Evolutionary conservation across 2,329 filamentous ascomycete genomes (phyloP), one percentile per base, ranked within the genome.

Genomic region (Cercospora sp.): DNA sequence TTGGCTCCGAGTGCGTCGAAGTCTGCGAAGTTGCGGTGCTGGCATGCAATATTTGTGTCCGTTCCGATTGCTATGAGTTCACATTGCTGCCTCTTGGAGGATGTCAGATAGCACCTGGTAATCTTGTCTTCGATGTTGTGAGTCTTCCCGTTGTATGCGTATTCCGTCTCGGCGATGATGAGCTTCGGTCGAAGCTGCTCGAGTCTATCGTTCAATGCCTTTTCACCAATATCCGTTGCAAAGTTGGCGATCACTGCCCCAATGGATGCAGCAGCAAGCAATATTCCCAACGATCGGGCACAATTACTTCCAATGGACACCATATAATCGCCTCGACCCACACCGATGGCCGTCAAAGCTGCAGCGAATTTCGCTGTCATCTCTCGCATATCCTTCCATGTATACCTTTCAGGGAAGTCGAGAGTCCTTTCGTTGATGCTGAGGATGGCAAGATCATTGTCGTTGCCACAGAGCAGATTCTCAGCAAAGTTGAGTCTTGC

Each of bases 131-230:
- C 51, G 30, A 69, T 67, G 33, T 65, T 64, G 51, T 67, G 53
- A 23, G 13, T 20, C 57, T 69, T 69, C 5, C 67, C 67, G 20
- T 69, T 69, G 33, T 69, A 69, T 5, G 61, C 57, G 28, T 69
- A 68, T 10, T 53, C 39, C 3, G 68, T 65, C 60, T 69, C 65
- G 5, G 67, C 72, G 18, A 71, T 69, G 20, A 61, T 75, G 8
- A 74, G 72, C n/a, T 68, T 72, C 4, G 74, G 74, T 36, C 65
- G 66, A 28, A 73, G 69, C 48, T 69, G 67, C 45, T 67, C 64
- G 6, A 69, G 61, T 30, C 64, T 63, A 18, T 69, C 64, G 9
- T 61, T 64, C 13, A 69, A 55, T 8, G 64, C 67, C 28, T 67
- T 64, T 51, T 69, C 64, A 16, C 67, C 67, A 23, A 67, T 65